Evolutionary conservation across 2,329 filamentous ascomycete species (phyloP).

Genomic region (Paradendryphiella salina): DNA sequence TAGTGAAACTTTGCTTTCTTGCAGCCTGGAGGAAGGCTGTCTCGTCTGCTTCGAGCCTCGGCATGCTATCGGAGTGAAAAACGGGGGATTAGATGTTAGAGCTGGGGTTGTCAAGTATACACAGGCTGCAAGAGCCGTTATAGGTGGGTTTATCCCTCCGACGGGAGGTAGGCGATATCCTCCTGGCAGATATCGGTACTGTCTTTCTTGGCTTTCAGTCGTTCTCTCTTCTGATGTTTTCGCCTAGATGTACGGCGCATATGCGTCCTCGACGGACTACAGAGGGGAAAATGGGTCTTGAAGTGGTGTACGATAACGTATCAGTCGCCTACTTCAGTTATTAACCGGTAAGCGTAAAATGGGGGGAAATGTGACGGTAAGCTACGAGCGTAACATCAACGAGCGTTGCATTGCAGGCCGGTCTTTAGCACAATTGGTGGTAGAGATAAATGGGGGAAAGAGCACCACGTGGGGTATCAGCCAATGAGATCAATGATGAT

Average conservation of each 20-base stretch:
- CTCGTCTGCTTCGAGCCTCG: not conserved
- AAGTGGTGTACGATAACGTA: too few species aligned
- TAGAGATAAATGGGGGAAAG: slow-evolving; percentile 8
- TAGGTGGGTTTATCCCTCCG: too few species aligned
- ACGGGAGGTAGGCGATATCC: too few species aligned
- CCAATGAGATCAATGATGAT: slow-evolving; percentile 32
- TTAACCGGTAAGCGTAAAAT: not conserved
- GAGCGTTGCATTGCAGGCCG: slow-evolving; percentile 32
- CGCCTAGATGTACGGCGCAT: too few species aligned
- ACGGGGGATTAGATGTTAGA: not conserved
- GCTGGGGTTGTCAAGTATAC: too few species aligned
- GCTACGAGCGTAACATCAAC: slow-evolving; percentile 22
- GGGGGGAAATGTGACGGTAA: slow-evolving; percentile 14
- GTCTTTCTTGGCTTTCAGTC: too few species aligned
- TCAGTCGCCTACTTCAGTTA: too few species aligned
- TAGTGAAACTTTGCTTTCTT: slow-evolving; percentile 25
- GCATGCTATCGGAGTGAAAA: not conserved
- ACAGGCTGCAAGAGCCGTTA: too few species aligned
- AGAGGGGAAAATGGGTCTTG: too few species aligned
- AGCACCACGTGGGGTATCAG: slow-evolving; percentile 19
- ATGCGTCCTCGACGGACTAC: too few species aligned
- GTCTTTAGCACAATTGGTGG: slow-evolving; percentile 2
- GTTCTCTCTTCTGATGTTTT: too few species aligned
- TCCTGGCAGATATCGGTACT: too few species aligned
- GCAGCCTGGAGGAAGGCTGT: slow-evolving; percentile 23